Evolutionary conservation across 2,329 filamentous ascomycete genomes (phyloP).

Genomic region (Aspergillus udagawae): DNA sequence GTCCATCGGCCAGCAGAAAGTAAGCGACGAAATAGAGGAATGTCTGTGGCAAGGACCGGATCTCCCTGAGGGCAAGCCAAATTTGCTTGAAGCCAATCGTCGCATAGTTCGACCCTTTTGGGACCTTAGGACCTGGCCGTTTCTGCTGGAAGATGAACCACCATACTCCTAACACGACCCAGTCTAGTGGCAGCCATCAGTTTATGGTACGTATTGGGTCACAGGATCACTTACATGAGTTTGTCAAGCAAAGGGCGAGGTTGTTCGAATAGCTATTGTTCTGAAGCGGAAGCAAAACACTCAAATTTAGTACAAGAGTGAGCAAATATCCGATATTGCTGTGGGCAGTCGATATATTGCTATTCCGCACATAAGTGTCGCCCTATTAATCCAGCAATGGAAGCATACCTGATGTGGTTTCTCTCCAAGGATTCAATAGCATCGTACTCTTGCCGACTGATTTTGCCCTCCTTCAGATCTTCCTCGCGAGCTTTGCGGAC

Average conservation of each 20-base stretch:
- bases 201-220: too few relatives aligned
- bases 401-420: slow-evolving; percentile 37
- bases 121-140: slow-evolving; percentile 37
- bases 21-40: slow-evolving; percentile 41
- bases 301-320: slow-evolving; percentile 37
- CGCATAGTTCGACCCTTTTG: slow-evolving; percentile 36
- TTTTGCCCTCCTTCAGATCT: slow-evolving; percentile 37
- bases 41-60: slow-evolving; percentile 38
- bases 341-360: slow-evolving; percentile 42
- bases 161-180: slow-evolving; percentile 41
- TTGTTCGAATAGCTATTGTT: slow-evolving; percentile 37
- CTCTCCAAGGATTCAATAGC: slow-evolving; percentile 40
- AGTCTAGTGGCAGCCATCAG: slow-evolving; percentile 25
- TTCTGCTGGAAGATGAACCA: slow-evolving; percentile 44
- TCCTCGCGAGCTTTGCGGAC: slow-evolving; percentile 41
- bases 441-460: slow-evolving; percentile 37
- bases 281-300: slow-evolving; percentile 37
- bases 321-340: slow-evolving; percentile 42
- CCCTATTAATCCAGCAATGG: not conserved
- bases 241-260: slow-evolving; percentile 38
- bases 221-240: slow-evolving; percentile 31
- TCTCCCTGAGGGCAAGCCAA: slow-evolving; percentile 35
- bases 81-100: slow-evolving; percentile 43
- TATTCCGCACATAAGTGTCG: slow-evolving; percentile 10
- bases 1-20: slow-evolving; percentile 41